Evolutionary conservation across 129 eudicot genomes (phyloP).

Genomic region (Arctium lappa): DNA sequence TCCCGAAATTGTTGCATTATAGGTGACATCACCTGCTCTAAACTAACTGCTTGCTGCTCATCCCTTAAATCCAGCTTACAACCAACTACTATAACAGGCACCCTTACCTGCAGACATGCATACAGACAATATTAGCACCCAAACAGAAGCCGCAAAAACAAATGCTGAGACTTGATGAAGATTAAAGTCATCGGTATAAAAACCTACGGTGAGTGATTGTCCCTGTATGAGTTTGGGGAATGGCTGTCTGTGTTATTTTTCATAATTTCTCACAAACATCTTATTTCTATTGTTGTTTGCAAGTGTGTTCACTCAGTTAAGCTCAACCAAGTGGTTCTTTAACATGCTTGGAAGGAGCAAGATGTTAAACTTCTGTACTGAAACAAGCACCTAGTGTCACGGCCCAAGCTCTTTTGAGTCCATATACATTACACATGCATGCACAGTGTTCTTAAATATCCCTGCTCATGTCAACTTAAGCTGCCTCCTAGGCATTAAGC

Average conservation of each 20-base stretch:
- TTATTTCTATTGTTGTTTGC: not conserved
- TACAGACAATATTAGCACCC: not conserved
- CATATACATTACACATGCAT: not conserved
- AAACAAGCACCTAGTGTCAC: not conserved
- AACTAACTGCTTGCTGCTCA: conserved; percentile 44
- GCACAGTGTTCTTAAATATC: not conserved
- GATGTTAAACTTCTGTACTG: not conserved
- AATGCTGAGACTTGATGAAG: not conserved
- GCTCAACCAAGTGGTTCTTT: not conserved
- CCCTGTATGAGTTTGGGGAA: not conserved
- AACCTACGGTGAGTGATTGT: not conserved
- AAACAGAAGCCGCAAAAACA: not conserved
- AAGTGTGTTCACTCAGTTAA: not conserved
- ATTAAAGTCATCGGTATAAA: not conserved
- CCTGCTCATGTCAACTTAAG: not conserved
- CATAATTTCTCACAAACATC: not conserved
- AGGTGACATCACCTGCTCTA: conserved; percentile 76
- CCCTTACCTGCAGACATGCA: conserved; percentile 41
- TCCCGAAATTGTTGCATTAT: conserved; percentile 71
- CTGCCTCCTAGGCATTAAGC: not conserved
- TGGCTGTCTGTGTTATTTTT: not conserved
- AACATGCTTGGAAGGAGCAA: not conserved
- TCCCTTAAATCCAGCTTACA: conserved; percentile 69
- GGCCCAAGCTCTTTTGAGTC: not conserved
- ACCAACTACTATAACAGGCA: conserved; percentile 72